phyloP scores from a whole-genome alignment of 2,329 filamentous ascomycete species.

The Pseudogymnoascus pannorum region DNA sequence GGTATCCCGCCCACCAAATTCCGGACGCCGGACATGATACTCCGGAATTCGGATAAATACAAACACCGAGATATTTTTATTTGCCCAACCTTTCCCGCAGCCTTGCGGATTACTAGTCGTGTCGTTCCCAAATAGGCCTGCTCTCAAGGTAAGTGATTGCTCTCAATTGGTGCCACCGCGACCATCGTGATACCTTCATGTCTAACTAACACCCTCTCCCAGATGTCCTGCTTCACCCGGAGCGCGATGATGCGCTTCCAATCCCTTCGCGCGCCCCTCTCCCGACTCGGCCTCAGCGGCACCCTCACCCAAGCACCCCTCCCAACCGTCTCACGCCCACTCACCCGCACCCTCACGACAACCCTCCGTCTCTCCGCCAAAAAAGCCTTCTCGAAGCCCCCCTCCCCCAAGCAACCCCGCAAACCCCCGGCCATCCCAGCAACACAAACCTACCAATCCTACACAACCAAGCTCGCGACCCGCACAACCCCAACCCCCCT shows the following conservation, averaged over 20 bases:
- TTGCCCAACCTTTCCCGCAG: background rate
- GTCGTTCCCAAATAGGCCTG: background rate
- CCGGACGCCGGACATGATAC: background rate
- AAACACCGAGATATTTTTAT: conserved; percentile 6
- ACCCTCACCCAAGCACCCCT: background rate
- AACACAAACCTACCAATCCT: conserved; percentile 34
- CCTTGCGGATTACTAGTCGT: conserved; percentile 1
- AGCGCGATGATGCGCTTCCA: conserved; percentile 23
- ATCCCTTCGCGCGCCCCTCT: conserved; percentile 15
- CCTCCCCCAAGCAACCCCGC: background rate
- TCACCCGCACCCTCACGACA: conserved; percentile 19
- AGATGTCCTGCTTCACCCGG: conserved; percentile 33
- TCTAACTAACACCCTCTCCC: conserved; percentile 1
- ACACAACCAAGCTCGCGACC: conserved; percentile 46
- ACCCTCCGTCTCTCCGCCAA: conserved; percentile 19
- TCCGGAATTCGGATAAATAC: conserved; percentile 3
- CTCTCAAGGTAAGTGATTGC: background rate
- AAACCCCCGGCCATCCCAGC: background rate
- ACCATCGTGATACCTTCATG: background rate
- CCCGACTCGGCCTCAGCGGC: conserved; percentile 6
- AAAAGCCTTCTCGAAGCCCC: conserved; percentile 10
- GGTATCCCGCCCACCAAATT: conserved; percentile 9
- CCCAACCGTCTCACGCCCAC: conserved; percentile 13
- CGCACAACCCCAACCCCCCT: conserved; percentile 50
- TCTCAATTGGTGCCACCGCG: background rate